Evolutionary conservation across 495 filamentous ascomycete species (phyloP).

Genomic region (Pseudevernia furfuracea): DNA sequence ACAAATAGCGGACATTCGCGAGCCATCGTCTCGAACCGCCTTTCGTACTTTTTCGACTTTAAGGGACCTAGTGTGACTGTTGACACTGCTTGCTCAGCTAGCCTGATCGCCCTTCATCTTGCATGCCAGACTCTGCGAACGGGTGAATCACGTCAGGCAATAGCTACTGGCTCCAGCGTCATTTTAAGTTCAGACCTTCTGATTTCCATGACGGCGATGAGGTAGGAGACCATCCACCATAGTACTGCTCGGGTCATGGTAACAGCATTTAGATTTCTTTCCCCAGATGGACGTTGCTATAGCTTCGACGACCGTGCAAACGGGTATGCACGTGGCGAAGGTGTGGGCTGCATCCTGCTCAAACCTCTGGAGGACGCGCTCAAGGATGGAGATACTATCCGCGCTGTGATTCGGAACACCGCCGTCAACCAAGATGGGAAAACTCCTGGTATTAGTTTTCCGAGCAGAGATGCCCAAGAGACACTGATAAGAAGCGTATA

Average conservation of each 20-base stretch:
- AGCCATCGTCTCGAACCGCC: slow-evolving; percentile 23
- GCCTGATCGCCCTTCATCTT: slow-evolving; percentile 44
- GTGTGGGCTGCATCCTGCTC: slow-evolving; percentile 34
- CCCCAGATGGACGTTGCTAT: slow-evolving; percentile 44
- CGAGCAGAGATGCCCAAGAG: slow-evolving; percentile 5
- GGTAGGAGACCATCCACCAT: no score
- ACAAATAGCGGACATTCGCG: slow-evolving; percentile 34
- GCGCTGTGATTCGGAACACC: slow-evolving; percentile 29
- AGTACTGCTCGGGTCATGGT: no score
- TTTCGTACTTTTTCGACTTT: slow-evolving; percentile 29
- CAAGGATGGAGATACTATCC: slow-evolving; percentile 40
- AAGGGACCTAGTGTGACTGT: slow-evolving; percentile 24
- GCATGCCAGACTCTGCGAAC: slow-evolving; percentile 40
- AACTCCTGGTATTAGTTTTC: slow-evolving; percentile 20
- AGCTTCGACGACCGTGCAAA: slow-evolving; percentile 28
- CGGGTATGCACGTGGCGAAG: slow-evolving; percentile 42
- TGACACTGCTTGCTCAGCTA: slow-evolving; percentile 41
- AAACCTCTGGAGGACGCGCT: slow-evolving; percentile 37
- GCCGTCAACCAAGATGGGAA: slow-evolving; percentile 32
- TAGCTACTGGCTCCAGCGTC: slow-evolving; percentile 37
- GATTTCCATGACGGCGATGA: slow-evolving; percentile 4
- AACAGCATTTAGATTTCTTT: slow-evolving; percentile 26
- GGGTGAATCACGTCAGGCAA: slow-evolving; percentile 38
- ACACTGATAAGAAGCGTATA: slow-evolving; percentile 27
- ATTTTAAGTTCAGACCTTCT: slow-evolving; percentile 26